Conservation (phyloP, 2,329 filamentous ascomycete genomes). For the Penicillium rolfsii region DNA sequence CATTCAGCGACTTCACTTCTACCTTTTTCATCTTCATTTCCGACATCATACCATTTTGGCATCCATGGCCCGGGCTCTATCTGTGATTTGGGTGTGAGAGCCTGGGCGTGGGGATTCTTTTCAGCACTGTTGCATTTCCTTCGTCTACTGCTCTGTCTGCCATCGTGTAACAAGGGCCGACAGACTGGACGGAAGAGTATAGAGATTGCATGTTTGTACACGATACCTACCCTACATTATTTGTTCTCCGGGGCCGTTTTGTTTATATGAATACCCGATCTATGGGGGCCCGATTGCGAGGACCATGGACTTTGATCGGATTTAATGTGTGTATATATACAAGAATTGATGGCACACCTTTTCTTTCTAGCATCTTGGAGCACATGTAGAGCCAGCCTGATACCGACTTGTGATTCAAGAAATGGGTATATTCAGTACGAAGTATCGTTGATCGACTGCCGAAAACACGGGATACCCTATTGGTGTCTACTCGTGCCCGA, state of each 20-base stretch:
- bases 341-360: slow-evolving; percentile 9
- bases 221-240: slow-evolving; percentile 33
- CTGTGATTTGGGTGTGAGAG: neutral
- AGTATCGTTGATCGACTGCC: neutral
- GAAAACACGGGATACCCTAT: neutral
- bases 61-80: slow-evolving; percentile 21
- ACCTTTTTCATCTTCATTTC: slow-evolving; percentile 10
- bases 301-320: slow-evolving; percentile 13
- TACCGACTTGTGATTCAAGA: neutral
- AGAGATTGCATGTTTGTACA: slow-evolving; percentile 42
- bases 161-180: neutral
- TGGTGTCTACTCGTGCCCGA: neutral
- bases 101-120: slow-evolving; percentile 23
- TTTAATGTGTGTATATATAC: slow-evolving; percentile 21
- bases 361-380: neutral
- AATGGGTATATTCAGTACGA: neutral
- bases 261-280: slow-evolving; percentile 3
- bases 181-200: slow-evolving; percentile 28
- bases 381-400: neutral
- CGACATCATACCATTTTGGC: slow-evolving; percentile 18
- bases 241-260: neutral
- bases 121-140: slow-evolving; percentile 32
- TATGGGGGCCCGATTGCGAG: neutral
- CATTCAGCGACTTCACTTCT: slow-evolving; percentile 26
- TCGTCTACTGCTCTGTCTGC: slow-evolving; percentile 1